phyloP scores from a whole-genome alignment of 2,329 filamentous ascomycete species.

The Lithohypha guttulata region DNA sequence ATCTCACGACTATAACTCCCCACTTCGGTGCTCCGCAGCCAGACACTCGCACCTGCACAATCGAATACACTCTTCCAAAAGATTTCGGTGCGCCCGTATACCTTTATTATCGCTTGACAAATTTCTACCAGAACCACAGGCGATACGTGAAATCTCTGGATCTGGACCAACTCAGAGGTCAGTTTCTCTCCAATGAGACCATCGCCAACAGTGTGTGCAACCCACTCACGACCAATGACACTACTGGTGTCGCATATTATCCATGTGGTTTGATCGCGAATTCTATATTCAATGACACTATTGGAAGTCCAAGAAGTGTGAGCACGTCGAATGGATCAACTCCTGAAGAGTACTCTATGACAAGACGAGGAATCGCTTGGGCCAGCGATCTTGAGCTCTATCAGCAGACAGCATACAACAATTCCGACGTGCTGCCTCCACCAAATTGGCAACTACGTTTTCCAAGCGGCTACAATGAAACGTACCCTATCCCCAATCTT shows the following conservation, averaged over 20 bases:
- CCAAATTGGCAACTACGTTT: constrained; percentile 73
- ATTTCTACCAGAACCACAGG: constrained; percentile 98
- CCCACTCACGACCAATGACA: constrained; percentile 51
- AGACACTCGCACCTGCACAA: constrained; percentile 49
- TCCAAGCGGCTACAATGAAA: constrained; percentile 56
- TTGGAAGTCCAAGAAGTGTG: constrained; percentile 52
- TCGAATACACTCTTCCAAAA: constrained; percentile 71
- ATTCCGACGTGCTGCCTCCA: constrained; percentile 61
- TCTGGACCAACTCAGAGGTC: constrained; percentile 69
- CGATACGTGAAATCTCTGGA: constrained; percentile 89
- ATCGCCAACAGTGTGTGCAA: constrained; percentile 64
- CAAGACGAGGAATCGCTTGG: constrained; percentile 73
- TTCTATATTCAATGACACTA: constrained; percentile 92
- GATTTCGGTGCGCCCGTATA: constrained; percentile 70
- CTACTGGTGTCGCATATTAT: constrained; percentile 63
- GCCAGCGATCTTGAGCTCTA: constrained; percentile 71
- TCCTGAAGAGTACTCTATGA: constrained; percentile 59
- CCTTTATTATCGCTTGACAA: constrained; percentile 90
- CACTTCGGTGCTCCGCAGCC: constrained; percentile 20
- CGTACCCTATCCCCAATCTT: constrained; percentile 59
- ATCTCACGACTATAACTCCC: constrained; percentile 18
- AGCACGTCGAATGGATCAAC: constrained; percentile 36
- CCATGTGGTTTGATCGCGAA: constrained; percentile 95
- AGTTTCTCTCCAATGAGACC: constrained; percentile 46
- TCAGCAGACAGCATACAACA: constrained; percentile 55